phyloP scores from a whole-genome alignment of 768 basidiomycete species.

The Tylopilus sp. region DNA sequence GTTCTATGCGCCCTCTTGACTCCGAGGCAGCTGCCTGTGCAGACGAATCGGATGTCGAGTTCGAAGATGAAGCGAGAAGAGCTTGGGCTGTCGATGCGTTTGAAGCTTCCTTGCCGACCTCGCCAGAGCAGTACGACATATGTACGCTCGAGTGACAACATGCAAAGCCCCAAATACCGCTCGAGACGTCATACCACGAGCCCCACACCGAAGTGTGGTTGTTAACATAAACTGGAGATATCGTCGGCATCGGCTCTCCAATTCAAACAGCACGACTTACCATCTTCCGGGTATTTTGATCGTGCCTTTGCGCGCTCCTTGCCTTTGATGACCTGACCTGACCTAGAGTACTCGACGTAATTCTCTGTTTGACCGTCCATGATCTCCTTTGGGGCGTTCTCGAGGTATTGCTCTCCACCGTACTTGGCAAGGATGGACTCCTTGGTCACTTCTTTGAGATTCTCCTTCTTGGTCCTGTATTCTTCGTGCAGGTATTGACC shows the following conservation, averaged over 20 bases:
- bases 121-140: slow-evolving; percentile 88
- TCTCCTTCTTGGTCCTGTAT: slow-evolving; percentile 90
- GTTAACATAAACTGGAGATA: slow-evolving; percentile 68
- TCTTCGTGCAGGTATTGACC: slow-evolving; percentile 90
- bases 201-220: slow-evolving; percentile 99
- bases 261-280: slow-evolving; percentile 41
- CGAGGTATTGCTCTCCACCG: slow-evolving; percentile 90
- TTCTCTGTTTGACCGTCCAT: slow-evolving; percentile 95
- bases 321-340: slow-evolving; percentile 89
- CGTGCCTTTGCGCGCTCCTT: slow-evolving; percentile 80
- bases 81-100: slow-evolving; percentile 72
- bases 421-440: slow-evolving; percentile 89
- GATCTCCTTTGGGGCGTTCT: slow-evolving; percentile 86
- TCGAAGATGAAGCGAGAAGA: slow-evolving; percentile 48
- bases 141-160: slow-evolving; percentile 90
- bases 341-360: slow-evolving; percentile 94
- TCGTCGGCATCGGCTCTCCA: neutral
- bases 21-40: slow-evolving; percentile 31
- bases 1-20: slow-evolving; percentile 46
- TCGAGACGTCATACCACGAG: slow-evolving; percentile 79
- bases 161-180: slow-evolving; percentile 84
- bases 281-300: slow-evolving; percentile 96
- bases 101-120: slow-evolving; percentile 76
- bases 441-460: slow-evolving; percentile 83
- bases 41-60: slow-evolving; percentile 25